These are phyloP conservation scores for Crithidia mellificae DNA, from an alignment of 208 protist species.

Conservation along the genomic window DNA sequence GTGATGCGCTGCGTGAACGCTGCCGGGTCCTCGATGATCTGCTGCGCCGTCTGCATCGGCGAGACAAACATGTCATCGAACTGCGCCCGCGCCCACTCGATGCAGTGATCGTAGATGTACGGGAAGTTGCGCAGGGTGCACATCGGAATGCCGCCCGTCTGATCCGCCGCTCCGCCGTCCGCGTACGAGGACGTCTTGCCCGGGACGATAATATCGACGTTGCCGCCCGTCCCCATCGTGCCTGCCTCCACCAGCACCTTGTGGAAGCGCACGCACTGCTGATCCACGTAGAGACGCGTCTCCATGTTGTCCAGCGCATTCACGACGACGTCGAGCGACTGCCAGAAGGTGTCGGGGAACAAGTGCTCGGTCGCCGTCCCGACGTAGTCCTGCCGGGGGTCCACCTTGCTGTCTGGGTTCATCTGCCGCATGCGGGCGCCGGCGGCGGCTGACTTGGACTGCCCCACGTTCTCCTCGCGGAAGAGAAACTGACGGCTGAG, in stretches of 20 bases:
- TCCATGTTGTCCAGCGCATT: slow-evolving; percentile 99
- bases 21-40: slow-evolving; percentile 79
- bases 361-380: slow-evolving; percentile 95
- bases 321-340: slow-evolving; percentile 93
- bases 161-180: slow-evolving; percentile 95
- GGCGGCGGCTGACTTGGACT: slow-evolving; percentile 96
- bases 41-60: slow-evolving; percentile 72
- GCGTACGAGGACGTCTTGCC: slow-evolving; percentile 98
- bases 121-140: slow-evolving; percentile 99
- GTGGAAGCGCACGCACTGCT: slow-evolving; percentile 94
- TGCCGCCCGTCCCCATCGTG: slow-evolving; percentile 99
- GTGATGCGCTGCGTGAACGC: slow-evolving; percentile 68
- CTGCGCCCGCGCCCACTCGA: slow-evolving; percentile 94
- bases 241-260: slow-evolving; percentile 99
- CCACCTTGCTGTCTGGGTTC: slow-evolving; percentile 92
- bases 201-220: slow-evolving; percentile 98
- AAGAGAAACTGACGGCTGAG: slow-evolving; percentile 99
- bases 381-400: slow-evolving; percentile 90
- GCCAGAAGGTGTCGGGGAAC: slow-evolving; percentile 97
- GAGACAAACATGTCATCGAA: slow-evolving; percentile 94
- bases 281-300: slow-evolving; percentile 96
- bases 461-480: slow-evolving; percentile 94
- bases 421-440: slow-evolving; percentile 92
- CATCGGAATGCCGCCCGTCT: slow-evolving; percentile 97
- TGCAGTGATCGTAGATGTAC: slow-evolving; percentile 98